A percentile compares a stretch with the other conserved stretches of the same genome.
phyloP scores from a whole-genome alignment of 495 filamentous ascomycete species.

The Alectoria sarmentosa region DNA sequence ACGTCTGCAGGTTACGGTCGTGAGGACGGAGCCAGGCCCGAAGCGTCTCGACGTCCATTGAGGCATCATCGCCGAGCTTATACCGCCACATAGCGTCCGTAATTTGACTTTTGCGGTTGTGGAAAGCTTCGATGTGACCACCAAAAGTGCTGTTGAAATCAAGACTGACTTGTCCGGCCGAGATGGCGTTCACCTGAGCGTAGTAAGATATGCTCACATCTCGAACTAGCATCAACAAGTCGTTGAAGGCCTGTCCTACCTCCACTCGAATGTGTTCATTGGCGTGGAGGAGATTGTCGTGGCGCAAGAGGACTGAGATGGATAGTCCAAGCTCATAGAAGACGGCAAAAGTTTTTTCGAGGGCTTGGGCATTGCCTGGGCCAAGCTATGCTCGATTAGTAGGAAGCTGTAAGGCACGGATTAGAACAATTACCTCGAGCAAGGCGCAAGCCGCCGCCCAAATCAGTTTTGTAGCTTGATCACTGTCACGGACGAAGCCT shows the following conservation, averaged over 20 bases:
- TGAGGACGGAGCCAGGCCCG: conserved; percentile 34
- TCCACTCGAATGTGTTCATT: conserved; percentile 40
- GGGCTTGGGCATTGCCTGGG: conserved; percentile 43
- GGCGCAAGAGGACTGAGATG: conserved; percentile 45
- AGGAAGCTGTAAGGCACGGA: background rate
- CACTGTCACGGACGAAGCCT: conserved; percentile 44
- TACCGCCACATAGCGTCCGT: conserved; percentile 38
- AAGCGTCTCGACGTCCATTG: conserved; percentile 42
- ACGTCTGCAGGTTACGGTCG: conserved; percentile 40
- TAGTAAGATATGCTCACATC: conserved; percentile 44
- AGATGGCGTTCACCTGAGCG: conserved; percentile 31
- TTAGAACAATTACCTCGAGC: conserved; percentile 42
- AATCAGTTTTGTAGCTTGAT: conserved; percentile 45
- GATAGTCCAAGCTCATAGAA: conserved; percentile 49
- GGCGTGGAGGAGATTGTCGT: conserved; percentile 42
- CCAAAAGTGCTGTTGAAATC: conserved; percentile 47
- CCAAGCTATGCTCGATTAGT: conserved; percentile 40
- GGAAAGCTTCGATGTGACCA: conserved; percentile 39
- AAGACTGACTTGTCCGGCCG: conserved; percentile 33
- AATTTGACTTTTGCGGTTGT: conserved; percentile 40
- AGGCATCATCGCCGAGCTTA: conserved; percentile 47
- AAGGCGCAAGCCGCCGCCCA: conserved; percentile 46
- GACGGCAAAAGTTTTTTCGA: conserved; percentile 50
- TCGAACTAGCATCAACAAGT: conserved; percentile 47
- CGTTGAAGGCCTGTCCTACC: conserved; percentile 43